These are phyloP conservation scores for Quercus rubra DNA, from an alignment of 306 rosid species.

Conservation along the genomic window DNA sequence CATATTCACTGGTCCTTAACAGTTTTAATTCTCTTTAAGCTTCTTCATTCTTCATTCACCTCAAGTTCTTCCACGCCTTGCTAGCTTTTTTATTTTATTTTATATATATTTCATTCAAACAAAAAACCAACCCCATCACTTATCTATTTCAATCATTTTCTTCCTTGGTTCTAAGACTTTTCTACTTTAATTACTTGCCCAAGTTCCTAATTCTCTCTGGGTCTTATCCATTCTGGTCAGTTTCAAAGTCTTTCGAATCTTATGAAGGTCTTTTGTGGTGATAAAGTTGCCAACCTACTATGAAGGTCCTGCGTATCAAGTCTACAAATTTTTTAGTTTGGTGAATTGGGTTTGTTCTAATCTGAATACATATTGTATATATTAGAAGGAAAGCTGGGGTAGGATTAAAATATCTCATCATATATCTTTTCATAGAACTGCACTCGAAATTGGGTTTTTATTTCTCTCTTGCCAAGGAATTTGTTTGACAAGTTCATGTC, in stretches of 20 bases:
- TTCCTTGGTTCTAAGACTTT: conserved; percentile 22
- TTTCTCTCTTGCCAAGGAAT: neutral
- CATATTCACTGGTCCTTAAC: conserved; percentile 37
- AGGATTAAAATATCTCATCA: neutral
- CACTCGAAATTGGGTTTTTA: conserved; percentile 1
- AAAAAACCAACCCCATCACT: conserved; percentile 4
- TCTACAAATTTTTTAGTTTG: neutral
- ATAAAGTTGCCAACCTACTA: conserved; percentile 5
- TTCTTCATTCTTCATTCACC: conserved; percentile 47
- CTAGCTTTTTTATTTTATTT: conserved; percentile 1
- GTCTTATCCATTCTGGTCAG: conserved; percentile 25
- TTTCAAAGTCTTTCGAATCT: conserved; percentile 9
- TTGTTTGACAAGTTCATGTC: conserved; percentile 5
- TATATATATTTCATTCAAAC: neutral
- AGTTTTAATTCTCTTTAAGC: conserved; percentile 50
- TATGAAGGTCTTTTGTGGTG: neutral
- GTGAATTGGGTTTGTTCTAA: conserved; percentile 15
- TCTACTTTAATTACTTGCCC: conserved; percentile 41
- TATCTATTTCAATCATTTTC: conserved; percentile 14
- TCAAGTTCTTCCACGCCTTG: conserved; percentile 11
- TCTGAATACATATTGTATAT: neutral
- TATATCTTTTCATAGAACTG: conserved; percentile 7
- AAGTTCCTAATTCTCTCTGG: conserved; percentile 33
- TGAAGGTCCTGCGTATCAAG: neutral
- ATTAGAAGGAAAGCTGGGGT: neutral